Base-by-base conservation (phyloP, 2,329 filamentous ascomycete species). In the Thielaviopsis euricoi region DNA sequence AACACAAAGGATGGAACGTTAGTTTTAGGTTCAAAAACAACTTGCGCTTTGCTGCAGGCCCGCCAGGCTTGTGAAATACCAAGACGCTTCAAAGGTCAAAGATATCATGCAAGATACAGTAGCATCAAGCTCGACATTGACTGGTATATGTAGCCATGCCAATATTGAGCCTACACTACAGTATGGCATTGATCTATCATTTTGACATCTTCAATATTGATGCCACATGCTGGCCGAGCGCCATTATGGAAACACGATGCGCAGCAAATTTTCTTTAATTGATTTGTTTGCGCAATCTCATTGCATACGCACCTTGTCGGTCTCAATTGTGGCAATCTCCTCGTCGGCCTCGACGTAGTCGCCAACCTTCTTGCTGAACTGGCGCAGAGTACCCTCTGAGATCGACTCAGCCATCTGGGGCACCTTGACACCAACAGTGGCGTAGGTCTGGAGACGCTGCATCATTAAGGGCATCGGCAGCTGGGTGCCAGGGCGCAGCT, bases 381-480 rank as follows among this genome's bases (percentile, higher is more conserved):
- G 89, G 75, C 95, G 96, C 67, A 98, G 71, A 22, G 93, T 98
- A 61, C 93, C 93, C 73, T 98, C 93, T 51, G 89, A 94, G 71
- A 98, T 97, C 54, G 93, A 97, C 73, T 98, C 93, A 63, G 93
- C 93, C 93, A 98, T 97, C 69, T 93, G 82, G 37, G 93, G 93
- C 64, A 97, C 93, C 74, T 97, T 91, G 71, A 98, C 83, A 62
- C 91, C 74, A 64, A 81, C 85, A 68, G 95, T 89, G 69, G 90
- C 90, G 67, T 84, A 84, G 63, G 66, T 76, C 64, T 81, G 78
- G 56, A 80, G 74, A n/a, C 63, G 65, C 66, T 82, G 79, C 67
- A 73, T 69, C 68, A 79, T 74, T 67, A 79, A 73, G 37, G 73
- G 62, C 10, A 77, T 75, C 55, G 79, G 72, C 66, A 74, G 67